These are phyloP conservation scores for Linum trigynum DNA, from an alignment of 345 rosid genomes.

Conservation along the genomic window DNA sequence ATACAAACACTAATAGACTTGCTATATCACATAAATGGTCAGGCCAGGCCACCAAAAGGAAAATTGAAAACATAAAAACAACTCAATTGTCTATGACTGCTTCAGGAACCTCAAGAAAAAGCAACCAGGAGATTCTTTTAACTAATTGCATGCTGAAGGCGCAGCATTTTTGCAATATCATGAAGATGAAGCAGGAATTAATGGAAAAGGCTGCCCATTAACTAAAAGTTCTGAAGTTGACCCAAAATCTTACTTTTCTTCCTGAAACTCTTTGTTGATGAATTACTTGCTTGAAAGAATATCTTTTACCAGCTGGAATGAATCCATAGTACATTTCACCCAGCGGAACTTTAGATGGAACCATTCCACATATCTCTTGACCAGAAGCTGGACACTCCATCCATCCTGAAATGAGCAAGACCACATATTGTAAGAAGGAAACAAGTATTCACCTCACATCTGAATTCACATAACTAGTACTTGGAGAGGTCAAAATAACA, in stretches of 20 bases:
- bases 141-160: background rate
- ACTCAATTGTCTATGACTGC: background rate
- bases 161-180: background rate
- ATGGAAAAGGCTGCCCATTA: background rate
- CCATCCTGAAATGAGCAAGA: constrained; percentile 87
- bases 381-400: constrained; percentile 83
- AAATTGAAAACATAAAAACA: background rate
- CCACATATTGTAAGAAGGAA: constrained; percentile 29
- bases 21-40: background rate
- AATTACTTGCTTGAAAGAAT: constrained; percentile 89
- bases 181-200: background rate
- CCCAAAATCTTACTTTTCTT: constrained; percentile 50
- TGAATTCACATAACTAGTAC: background rate
- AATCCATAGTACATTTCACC: constrained; percentile 63
- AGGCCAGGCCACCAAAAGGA: background rate
- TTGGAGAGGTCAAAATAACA: background rate
- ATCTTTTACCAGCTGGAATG: constrained; percentile 35
- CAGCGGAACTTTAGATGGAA: constrained; percentile 97
- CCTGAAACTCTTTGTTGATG: constrained; percentile 66
- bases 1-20: background rate
- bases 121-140: background rate
- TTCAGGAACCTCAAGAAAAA: background rate
- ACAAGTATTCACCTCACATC: background rate
- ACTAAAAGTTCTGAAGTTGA: background rate
- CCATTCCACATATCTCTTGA: constrained; percentile 49